Base-by-base conservation (phyloP, 2,329 filamentous ascomycete species). In the Xylariaceae sp. region DNA sequence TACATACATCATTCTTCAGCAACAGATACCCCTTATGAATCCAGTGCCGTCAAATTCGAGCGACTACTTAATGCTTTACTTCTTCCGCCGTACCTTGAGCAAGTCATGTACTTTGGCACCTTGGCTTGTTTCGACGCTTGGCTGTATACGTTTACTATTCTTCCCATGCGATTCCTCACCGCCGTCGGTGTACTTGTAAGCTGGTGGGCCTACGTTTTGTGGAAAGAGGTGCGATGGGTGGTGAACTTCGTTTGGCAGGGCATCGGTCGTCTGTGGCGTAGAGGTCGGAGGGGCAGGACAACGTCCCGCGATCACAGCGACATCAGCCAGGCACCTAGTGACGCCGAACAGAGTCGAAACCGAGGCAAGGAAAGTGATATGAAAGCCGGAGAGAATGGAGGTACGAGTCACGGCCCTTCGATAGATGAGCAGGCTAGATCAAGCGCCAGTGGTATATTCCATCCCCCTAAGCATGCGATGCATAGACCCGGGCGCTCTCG, bases 101-200 rank as follows among this genome's bases (percentile, higher is more conserved):
- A 88, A 51, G 88, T 92, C 0, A 81, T 99, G 4, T 85, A 87
- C 61, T 97, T 99, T 74, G 94, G 94, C 5, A 87, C 90, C 0
- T 75, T 97, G 39, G 92, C 93, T 5, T 99, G 94, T 74, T 79
- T 99, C 4, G 94, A 99, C 72, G 89, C 93, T 1, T 99, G 93
- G 92, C 82, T 99, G 1, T 94, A 97, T 75, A 95, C 91, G 0
- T 95, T 99, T 68, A 99, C 94, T 0, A 96, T 99, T 50, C 78
- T 99, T 0, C 94, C 94, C 0, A 81, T 99, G 60, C 84, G 94
- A 2, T 97, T 99, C 67, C 73, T 89, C 56, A 88, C 92, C 60
- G 93, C 94, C 0, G 68, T 93, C 0, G 85, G 84, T 17, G 86
- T 97, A 2, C 76, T 99, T 30, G 73, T 85, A 8, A 82, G 84